Conservation (phyloP, 331 rosid genomes). For the Rhamnella rubrinervis region DNA sequence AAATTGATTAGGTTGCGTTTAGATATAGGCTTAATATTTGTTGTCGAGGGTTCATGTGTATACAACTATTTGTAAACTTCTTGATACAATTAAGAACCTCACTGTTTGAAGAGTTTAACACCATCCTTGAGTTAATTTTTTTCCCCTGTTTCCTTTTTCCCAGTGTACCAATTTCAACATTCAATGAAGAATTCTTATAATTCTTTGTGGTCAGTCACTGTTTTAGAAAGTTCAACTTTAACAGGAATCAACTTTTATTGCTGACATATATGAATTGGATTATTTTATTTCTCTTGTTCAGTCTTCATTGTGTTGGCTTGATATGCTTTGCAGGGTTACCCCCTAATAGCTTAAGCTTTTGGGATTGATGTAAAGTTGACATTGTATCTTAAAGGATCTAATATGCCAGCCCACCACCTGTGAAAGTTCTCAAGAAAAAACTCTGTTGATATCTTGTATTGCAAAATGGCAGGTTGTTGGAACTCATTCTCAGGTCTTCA, state of each 20-base stretch:
- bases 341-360: too few relatives aligned
- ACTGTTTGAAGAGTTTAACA: conserved; percentile 25
- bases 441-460: neutral
- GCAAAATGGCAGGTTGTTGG: neutral
- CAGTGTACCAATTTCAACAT: conserved; percentile 10
- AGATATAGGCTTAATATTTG: conserved; percentile 50
- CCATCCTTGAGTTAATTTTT: conserved; percentile 20
- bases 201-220: conserved; percentile 8
- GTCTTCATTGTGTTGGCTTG: too few relatives aligned
- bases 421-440: too few relatives aligned
- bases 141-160: conserved; percentile 4
- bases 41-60: conserved; percentile 41
- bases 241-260: too few relatives aligned
- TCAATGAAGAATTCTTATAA: conserved; percentile 17
- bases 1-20: conserved; percentile 35
- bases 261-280: too few relatives aligned
- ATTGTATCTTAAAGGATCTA: too few relatives aligned
- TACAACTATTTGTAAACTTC: conserved; percentile 37
- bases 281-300: too few relatives aligned
- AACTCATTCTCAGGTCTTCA: neutral
- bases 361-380: too few relatives aligned
- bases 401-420: too few relatives aligned
- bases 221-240: neutral
- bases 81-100: conserved; percentile 33
- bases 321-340: too few relatives aligned